These are phyloP conservation scores for Talaromyces sp. DNA, from an alignment of 2,329 filamentous ascomycete genomes.

Conservation along the genomic window DNA sequence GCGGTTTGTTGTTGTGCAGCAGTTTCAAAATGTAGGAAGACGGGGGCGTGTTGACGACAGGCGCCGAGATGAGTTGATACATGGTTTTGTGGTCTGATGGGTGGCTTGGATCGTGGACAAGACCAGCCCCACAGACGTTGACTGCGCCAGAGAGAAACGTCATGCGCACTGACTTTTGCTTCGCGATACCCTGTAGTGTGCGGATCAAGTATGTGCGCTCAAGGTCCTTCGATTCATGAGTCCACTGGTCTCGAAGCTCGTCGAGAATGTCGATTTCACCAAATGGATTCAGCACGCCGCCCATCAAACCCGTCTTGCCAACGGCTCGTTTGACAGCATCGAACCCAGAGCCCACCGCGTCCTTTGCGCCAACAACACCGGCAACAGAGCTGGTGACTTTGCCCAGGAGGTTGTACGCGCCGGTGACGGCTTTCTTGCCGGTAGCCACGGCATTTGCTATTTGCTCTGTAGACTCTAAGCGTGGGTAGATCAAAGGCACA, in stretches of 20 bases:
- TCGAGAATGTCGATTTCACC: constrained; percentile 93
- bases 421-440: constrained; percentile 93
- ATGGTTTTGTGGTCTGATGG: constrained; percentile 96
- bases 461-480: constrained; percentile 85
- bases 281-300: constrained; percentile 89
- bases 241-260: constrained; percentile 95
- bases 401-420: constrained; percentile 91
- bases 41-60: constrained; percentile 85
- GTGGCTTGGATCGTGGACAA: constrained; percentile 88
- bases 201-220: constrained; percentile 95
- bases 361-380: constrained; percentile 90
- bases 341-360: constrained; percentile 87
- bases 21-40: constrained; percentile 83
- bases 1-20: constrained; percentile 87
- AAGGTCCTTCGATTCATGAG: constrained; percentile 94
- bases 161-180: constrained; percentile 94
- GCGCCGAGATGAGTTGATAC: constrained; percentile 94
- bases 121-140: constrained; percentile 82
- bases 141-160: constrained; percentile 91
- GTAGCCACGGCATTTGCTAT: constrained; percentile 87
- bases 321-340: constrained; percentile 94
- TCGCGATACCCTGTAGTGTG: constrained; percentile 88
- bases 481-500: constrained; percentile 83
- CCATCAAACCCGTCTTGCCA: constrained; percentile 93
- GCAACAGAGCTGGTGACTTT: constrained; percentile 94